Evolutionary conservation across 768 basidiomycete genomes (phyloP), one percentile per base, ranked within the genome.

Genomic region (Phylloporus arenicola): DNA sequence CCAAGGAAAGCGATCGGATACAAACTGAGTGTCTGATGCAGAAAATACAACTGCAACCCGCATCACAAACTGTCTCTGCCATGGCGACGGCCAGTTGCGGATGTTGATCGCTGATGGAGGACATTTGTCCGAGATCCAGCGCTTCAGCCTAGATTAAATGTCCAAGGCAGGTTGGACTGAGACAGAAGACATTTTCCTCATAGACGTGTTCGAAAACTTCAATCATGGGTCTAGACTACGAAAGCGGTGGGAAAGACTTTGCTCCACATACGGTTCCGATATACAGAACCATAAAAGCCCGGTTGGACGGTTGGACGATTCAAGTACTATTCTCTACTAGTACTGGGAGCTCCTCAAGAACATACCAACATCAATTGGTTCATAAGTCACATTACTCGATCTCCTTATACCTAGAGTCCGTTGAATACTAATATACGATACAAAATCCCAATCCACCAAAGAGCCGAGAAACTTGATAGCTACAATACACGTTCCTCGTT

Each of bases 11-110:
- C 20, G 17, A 43, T 29, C 24, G 13, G 2, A 29, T n/a, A 50
- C 50, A 30, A 47, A 58, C 55, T 41, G 27, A 22, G 27, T 13
- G 30, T 34, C 44, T n/a, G 8, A 42, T 33, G 20, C 58, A 59
- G 20, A 50, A 24, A 33, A 14, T 37, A 16, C 57, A 60, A n/a
- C 31, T 39, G 42, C 54, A 57, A 38, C 48, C 50, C 4, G 19
- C 43, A 22, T 30, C 13, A n/a, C 58, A 60, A 24, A 16, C 31
- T 3, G 30, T 40, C 27, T 31, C 48, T 40, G 45, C 37, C 58
- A 57, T 60, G 6, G 24, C 22, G n/a, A 59, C 19, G 17, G 48
- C 46, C 58, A 55, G 57, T 14, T 46, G 57, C 30, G 51, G 54
- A 44, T 44, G 57, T 35, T 52, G 54, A 44, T 48, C 47, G 35